Evolutionary conservation across 2,329 filamentous ascomycete species (phyloP).

Genomic region (Aspergillus sp.): DNA sequence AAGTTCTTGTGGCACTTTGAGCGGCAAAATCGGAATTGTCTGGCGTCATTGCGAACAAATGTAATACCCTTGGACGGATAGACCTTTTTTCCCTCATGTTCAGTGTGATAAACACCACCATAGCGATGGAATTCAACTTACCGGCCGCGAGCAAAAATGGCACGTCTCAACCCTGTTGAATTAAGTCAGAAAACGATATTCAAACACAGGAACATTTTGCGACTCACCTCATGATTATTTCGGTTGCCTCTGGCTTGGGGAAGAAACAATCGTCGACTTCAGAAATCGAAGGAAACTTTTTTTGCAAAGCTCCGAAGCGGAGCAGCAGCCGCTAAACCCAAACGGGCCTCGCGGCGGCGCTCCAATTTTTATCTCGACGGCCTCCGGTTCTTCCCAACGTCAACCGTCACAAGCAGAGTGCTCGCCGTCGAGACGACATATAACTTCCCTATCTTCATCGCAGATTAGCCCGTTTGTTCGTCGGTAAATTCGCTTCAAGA

Average conservation of each 20-base stretch:
- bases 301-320: conserved; percentile 12
- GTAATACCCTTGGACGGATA: conserved; percentile 64
- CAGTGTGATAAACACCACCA: no score
- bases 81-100: conserved; percentile 14
- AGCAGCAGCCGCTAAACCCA: conserved; percentile 29
- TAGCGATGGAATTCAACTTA: no score
- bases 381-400: conserved; percentile 1
- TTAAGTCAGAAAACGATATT: no score
- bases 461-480: no score
- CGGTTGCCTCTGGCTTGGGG: neutral
- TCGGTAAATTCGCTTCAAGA: conserved; percentile 14
- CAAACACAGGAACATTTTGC: neutral
- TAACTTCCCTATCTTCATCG: neutral
- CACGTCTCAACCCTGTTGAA: conserved; percentile 53
- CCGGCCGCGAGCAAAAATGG: conserved; percentile 54
- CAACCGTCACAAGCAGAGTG: no score
- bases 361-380: conserved; percentile 35
- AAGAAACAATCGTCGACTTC: conserved; percentile 11
- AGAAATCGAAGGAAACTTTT: conserved; percentile 7
- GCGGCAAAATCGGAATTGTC: conserved; percentile 63
- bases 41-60: conserved; percentile 64
- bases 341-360: conserved; percentile 20
- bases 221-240: conserved; percentile 16
- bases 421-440: conserved; percentile 11
- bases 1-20: conserved; percentile 71